These are phyloP conservation scores for Jaapia argillacea DNA, from an alignment of 768 basidiomycete species.

Conservation along the genomic window DNA sequence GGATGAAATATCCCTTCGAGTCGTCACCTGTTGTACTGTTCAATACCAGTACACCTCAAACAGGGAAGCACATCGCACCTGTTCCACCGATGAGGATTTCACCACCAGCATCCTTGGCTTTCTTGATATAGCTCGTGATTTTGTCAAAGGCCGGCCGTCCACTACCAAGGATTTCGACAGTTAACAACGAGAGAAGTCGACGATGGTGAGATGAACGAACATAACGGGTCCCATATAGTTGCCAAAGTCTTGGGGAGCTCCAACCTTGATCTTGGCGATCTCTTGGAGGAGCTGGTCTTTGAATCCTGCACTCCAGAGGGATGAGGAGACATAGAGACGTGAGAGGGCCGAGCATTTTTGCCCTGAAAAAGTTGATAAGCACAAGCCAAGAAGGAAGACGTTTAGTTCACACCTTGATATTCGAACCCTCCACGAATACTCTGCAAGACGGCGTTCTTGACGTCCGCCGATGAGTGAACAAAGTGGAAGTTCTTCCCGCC, in stretches of 20 bases:
- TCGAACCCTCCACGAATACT: conserved; percentile 86
- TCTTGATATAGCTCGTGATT: conserved; percentile 70
- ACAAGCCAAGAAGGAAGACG: too few relatives aligned
- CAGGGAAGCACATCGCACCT: conserved; percentile 33
- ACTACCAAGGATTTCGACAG: conserved; percentile 24
- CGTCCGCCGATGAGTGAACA: conserved; percentile 78
- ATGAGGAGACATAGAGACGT: conserved; percentile 80
- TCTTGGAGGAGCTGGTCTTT: conserved; percentile 68
- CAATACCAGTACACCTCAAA: background rate
- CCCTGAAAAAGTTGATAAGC: conserved; percentile 28
- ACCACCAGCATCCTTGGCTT: conserved; percentile 84
- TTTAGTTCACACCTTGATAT: conserved; percentile 62
- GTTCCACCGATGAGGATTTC: conserved; percentile 83
- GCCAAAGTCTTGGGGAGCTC: conserved; percentile 59
- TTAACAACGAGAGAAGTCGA: background rate
- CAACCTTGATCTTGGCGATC: conserved; percentile 79
- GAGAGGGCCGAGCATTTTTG: conserved; percentile 98
- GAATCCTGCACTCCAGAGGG: conserved; percentile 81
- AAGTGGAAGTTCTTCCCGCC: conserved; percentile 98
- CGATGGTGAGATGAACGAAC: conserved; percentile 27
- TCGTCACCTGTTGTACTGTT: conserved; percentile 58
- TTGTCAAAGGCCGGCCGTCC: conserved; percentile 85
- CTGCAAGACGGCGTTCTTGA: conserved; percentile 86
- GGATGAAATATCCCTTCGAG: conserved; percentile 87
- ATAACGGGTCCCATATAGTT: conserved; percentile 98